Evolutionary conservation across 306 rosid species (phyloP).

Genomic region (Gastrolobium bilobum): DNA sequence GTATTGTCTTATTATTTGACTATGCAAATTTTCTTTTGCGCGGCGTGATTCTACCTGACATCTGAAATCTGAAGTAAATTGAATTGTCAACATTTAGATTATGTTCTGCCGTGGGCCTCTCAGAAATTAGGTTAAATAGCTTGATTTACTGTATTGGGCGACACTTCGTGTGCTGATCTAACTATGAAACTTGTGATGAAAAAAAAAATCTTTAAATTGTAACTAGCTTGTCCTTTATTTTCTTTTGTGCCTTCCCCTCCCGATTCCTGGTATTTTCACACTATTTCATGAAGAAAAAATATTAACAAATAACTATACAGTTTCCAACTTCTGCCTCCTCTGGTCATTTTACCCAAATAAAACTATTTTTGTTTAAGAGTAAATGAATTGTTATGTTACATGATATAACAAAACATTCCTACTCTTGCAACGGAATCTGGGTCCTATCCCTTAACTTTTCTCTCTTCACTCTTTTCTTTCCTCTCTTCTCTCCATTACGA

Average conservation of each 20-base stretch:
- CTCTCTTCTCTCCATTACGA: no score
- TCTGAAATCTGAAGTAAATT: constrained; percentile 23
- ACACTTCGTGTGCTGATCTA: constrained; percentile 7
- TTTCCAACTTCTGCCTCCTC: no score
- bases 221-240: background rate
- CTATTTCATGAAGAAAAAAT: background rate
- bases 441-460: no score
- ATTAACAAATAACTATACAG: background rate
- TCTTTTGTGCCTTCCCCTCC: background rate
- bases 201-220: background rate
- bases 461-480: no score
- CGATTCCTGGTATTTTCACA: background rate
- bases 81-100: constrained; percentile 17
- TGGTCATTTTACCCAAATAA: no score
- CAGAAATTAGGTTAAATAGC: background rate
- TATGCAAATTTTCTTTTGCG: constrained; percentile 18
- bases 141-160: constrained; percentile 13
- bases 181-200: constrained; percentile 18
- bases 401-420: no score
- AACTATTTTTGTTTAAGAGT: no score
- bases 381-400: no score
- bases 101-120: background rate
- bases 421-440: no score
- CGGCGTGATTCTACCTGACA: constrained; percentile 8
- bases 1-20: constrained; percentile 5